These are phyloP conservation scores for Pichia pseudocactophila DNA, from an alignment of 805 yeast species.

Conservation along the genomic window DNA sequence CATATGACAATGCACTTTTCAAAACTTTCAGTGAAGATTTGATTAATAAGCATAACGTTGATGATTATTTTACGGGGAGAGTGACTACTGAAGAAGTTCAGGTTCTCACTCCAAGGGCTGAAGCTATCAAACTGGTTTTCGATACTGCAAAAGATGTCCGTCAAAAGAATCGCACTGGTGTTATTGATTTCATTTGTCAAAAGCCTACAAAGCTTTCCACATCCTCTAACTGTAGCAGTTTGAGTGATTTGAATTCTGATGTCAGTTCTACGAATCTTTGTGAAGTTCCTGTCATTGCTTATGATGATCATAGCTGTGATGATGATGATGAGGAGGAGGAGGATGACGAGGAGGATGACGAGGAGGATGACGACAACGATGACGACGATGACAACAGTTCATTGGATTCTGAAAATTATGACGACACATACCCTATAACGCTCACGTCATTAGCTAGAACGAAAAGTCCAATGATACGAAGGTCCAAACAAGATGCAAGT, in stretches of 20 bases:
- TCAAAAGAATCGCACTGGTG: not conserved
- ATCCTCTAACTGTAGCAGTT: constrained; percentile 8
- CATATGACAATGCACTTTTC: constrained; percentile 22
- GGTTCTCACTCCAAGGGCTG: constrained; percentile 29
- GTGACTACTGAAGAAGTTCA: constrained; percentile 6
- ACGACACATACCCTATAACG: constrained; percentile 11
- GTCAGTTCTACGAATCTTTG: constrained; percentile 1
- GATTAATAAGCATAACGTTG: constrained; percentile 17
- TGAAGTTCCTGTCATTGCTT: not conserved
- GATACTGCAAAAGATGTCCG: constrained; percentile 29
- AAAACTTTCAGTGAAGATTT: constrained; percentile 22
- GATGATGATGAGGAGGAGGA: constrained; percentile 19
- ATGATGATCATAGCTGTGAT: not conserved
- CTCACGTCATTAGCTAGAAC: constrained; percentile 4
- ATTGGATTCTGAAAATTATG: constrained; percentile 4
- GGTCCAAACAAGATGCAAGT: constrained; percentile 6
- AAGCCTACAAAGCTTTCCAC: not conserved
- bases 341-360: constrained; percentile 19
- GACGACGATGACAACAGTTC: constrained; percentile 14
- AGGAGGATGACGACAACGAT: constrained; percentile 18
- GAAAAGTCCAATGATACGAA: constrained; percentile 3
- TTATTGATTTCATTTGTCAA: not conserved
- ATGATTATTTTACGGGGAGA: constrained; percentile 15
- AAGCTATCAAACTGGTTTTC: constrained; percentile 30
- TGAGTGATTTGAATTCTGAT: constrained; percentile 16